Base-by-base conservation (phyloP, 176 grass and related monocot species). In the Hsuehochloa calcarea region DNA sequence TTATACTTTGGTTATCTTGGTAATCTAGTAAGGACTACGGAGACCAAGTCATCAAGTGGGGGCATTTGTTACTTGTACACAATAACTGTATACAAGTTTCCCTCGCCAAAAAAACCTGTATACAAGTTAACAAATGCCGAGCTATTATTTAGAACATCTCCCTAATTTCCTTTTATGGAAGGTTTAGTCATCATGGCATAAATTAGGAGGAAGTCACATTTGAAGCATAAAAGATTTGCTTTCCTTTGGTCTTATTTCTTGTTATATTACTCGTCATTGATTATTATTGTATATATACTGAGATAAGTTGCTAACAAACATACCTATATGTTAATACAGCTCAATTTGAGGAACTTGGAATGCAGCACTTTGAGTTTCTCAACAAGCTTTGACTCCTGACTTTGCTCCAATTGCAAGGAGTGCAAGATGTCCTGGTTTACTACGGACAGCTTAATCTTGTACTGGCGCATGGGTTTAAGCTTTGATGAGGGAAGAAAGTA, bases 291-390 rank as follows among this genome's bases (percentile, higher is more conserved):
- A 39, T 82, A 6, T 27, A 25, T 27, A n/a, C 15, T 17, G 3
- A 68, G 5, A 27, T 61, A 19, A 20, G 6, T 75, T 78, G n/a
- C 55, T 92, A 31, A 86, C 35, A 68, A 78, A 16, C 82, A 70
- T 82, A 78, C 51, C 5, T 74, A 3, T 74, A 75, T 85, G 13
- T 77, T 67, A 72, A 81, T 89, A 37, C 93, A 98, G 96, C 80
- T 98, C 70, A 98, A 98, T 87, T 76, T 98, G 66, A 89, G 91
- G 87, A 98, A 90, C 88, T 44, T 98, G 84, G 96, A 98, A 84
- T 95, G 93, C 83, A 92, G 89, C 87, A 72, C 87, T 40, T 87
- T 98, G 41, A 89, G 87, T 88, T 93, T 95, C 84, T 93, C 96
- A 59, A 90, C 96, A 71, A 92, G 74, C 54, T 89, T 98, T 63